These are phyloP conservation scores for Aspergillus pseudonomiae DNA, from an alignment of 2,329 filamentous ascomycete genomes.

Conservation along the genomic window DNA sequence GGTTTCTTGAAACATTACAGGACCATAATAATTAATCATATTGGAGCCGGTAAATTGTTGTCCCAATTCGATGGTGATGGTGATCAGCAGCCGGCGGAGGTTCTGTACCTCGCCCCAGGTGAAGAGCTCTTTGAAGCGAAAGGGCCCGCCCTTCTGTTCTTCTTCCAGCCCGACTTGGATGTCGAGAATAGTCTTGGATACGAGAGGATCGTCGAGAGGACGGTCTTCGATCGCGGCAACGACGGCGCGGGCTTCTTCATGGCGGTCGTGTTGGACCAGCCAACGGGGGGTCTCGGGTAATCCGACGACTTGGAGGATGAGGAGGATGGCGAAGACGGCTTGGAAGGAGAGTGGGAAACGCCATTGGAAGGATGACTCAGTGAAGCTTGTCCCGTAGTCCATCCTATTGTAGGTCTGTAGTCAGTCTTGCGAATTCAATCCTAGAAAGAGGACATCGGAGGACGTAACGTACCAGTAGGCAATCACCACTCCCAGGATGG, in stretches of 20 bases:
- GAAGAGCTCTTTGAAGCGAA: conserved; percentile 41
- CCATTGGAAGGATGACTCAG: conserved; percentile 37
- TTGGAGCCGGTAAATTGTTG: conserved; percentile 43
- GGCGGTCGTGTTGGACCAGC: conserved; percentile 30
- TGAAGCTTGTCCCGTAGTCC: conserved; percentile 47
- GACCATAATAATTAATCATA: conserved; percentile 47
- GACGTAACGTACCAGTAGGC: conserved; percentile 27
- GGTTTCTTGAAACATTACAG: conserved; percentile 42
- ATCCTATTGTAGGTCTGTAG: conserved; percentile 27
- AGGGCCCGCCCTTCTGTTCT: conserved; percentile 34
- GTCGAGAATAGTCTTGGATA: conserved; percentile 23
- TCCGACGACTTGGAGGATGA: conserved; percentile 29
- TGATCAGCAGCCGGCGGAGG: conserved; percentile 37
- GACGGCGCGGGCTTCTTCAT: conserved; percentile 29
- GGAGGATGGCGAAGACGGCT: conserved; percentile 28
- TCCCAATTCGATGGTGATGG: conserved; percentile 37
- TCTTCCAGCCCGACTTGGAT: conserved; percentile 27
- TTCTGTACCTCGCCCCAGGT: conserved; percentile 36
- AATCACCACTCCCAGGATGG: conserved; percentile 27
- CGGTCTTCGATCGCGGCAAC: conserved; percentile 25
- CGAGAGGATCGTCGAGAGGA: conserved; percentile 11
- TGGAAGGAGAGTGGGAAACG: conserved; percentile 36
- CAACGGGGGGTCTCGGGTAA: conserved; percentile 37
- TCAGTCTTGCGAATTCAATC: background rate
- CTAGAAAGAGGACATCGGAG: background rate